Conservation (phyloP, 352 stramenopile genomes). For the Globisporangium parvum region DNA sequence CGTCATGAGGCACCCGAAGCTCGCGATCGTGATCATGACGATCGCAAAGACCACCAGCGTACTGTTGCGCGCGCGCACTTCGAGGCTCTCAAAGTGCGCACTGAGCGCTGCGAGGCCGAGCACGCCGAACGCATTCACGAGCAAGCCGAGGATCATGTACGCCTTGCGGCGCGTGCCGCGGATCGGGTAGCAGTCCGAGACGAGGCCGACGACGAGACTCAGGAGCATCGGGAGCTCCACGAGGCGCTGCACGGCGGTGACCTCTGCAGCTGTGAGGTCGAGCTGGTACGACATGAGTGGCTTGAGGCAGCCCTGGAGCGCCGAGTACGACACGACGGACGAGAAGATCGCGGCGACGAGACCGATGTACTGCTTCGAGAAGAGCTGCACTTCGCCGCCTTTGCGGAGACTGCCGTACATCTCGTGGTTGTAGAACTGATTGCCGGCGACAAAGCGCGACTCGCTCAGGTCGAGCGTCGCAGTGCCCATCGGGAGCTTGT, state of each 20-base stretch:
- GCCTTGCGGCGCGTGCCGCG: conserved; percentile 62
- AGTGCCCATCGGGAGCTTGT: background rate
- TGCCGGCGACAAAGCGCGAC: conserved; percentile 12
- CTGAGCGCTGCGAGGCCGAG: conserved; percentile 22
- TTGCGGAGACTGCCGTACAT: conserved; percentile 42
- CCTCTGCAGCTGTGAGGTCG: conserved; percentile 14
- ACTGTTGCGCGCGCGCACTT: conserved; percentile 2
- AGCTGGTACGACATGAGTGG: conserved; percentile 27
- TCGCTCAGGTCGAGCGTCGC: conserved; percentile 1
- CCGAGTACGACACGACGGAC: conserved; percentile 36
- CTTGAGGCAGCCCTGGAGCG: conserved; percentile 17
- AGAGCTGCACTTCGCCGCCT: conserved; percentile 31
- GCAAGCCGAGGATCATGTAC: conserved; percentile 67
- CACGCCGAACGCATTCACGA: conserved; percentile 14
- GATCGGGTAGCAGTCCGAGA: conserved; percentile 80
- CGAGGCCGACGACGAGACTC: conserved; percentile 76
- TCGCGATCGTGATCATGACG: conserved; percentile 15
- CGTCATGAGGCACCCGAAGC: conserved; percentile 22
- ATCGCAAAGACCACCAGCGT: conserved; percentile 20
- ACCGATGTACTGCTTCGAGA: conserved; percentile 27
- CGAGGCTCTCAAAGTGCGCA: conserved; percentile 13
- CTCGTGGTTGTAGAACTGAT: conserved; percentile 40
- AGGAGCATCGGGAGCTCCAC: conserved; percentile 56
- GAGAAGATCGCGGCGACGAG: conserved; percentile 34
- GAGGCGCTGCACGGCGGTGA: conserved; percentile 20